These are phyloP conservation scores for Ephemerocybe angulata DNA, from an alignment of 768 basidiomycete species.

Conservation along the genomic window DNA sequence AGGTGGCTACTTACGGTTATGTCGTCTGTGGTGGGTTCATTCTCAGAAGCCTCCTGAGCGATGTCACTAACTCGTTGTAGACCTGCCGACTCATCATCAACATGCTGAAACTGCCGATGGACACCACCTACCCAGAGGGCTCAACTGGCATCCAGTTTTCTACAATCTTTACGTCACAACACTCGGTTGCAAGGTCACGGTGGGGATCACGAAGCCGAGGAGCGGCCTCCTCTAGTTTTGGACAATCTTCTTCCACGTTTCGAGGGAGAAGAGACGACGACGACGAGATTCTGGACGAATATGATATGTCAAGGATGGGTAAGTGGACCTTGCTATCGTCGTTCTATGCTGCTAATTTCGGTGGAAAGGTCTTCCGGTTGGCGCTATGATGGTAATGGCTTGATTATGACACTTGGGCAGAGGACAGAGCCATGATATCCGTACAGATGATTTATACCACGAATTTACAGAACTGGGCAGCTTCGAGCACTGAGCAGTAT, in stretches of 20 bases:
- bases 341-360: background rate
- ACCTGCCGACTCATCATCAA: conserved; percentile 25
- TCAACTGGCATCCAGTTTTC: conserved; percentile 9
- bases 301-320: background rate
- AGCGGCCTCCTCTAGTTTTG: too few relatives aligned
- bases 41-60: background rate
- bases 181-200: background rate
- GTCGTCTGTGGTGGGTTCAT: conserved; percentile 16
- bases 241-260: too few relatives aligned
- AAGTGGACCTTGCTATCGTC: background rate
- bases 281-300: too few relatives aligned
- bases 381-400: background rate
- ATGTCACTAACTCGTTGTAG: conserved; percentile 11
- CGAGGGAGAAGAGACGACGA: too few relatives aligned
- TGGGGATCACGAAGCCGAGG: too few relatives aligned
- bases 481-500: too few relatives aligned
- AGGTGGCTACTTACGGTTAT: conserved; percentile 24
- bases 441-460: too few relatives aligned
- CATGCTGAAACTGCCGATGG: conserved; percentile 12
- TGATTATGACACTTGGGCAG: background rate
- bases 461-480: too few relatives aligned
- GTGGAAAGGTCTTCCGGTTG: background rate
- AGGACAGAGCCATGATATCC: too few relatives aligned
- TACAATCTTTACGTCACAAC: background rate
- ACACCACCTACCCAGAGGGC: background rate